These are phyloP conservation scores for Cryphonectria naterciae DNA, from an alignment of 2,329 filamentous ascomycete species.

Conservation along the genomic window DNA sequence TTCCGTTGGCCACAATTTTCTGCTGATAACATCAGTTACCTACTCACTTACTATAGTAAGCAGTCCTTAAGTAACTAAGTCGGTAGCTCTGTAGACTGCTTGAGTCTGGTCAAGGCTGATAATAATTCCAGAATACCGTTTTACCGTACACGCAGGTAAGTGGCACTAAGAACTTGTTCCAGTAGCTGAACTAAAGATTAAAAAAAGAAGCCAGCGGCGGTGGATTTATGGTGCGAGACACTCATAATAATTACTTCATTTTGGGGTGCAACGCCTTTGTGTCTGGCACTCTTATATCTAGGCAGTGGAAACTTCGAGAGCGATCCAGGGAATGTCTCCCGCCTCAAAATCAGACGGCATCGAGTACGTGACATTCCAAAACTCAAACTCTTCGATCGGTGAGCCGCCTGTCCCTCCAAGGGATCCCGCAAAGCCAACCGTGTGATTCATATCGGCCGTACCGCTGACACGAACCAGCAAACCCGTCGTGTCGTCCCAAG, in stretches of 20 bases:
- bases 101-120: too few species aligned
- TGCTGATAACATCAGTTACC: too few species aligned
- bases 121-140: too few species aligned
- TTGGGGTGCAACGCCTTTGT: background rate
- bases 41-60: too few species aligned
- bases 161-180: too few species aligned
- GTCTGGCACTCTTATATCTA: background rate
- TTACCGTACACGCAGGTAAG: too few species aligned
- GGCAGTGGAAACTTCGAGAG: background rate
- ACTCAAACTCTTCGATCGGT: conserved; percentile 46
- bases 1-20: too few species aligned
- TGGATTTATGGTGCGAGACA: too few species aligned
- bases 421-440: conserved; percentile 47
- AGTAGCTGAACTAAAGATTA: too few species aligned
- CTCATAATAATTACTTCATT: background rate
- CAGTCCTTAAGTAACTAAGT: too few species aligned
- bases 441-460: conserved; percentile 45
- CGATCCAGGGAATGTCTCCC: conserved; percentile 2
- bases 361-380: conserved; percentile 49
- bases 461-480: conserved; percentile 49
- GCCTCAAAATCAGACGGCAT: conserved; percentile 41
- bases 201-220: too few species aligned
- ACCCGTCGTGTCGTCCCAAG: conserved; percentile 53
- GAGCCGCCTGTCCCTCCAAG: conserved; percentile 38
- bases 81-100: too few species aligned